Conservation (phyloP, 495 filamentous ascomycete species). For the Talaromyces trachyspermus region DNA sequence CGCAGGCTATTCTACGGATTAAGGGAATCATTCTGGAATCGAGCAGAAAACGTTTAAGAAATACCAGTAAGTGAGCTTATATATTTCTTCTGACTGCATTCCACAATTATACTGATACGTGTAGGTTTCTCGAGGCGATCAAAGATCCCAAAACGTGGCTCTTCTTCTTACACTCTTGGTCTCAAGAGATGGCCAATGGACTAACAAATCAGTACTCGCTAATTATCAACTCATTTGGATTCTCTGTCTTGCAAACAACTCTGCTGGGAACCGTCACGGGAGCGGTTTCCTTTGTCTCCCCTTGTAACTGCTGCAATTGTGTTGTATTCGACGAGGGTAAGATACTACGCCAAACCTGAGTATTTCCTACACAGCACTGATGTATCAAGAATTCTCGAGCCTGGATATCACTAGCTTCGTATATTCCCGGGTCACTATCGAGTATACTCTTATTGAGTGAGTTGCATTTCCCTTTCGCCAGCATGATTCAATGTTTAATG, state of each 20-base stretch:
- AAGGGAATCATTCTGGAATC: conserved; percentile 50
- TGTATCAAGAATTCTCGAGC: conserved; percentile 24
- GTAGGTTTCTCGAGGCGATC: conserved; percentile 23
- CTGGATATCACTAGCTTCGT: conserved; percentile 28
- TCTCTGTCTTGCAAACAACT: conserved; percentile 31
- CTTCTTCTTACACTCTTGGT: conserved; percentile 34
- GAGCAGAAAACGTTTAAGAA: conserved; percentile 50
- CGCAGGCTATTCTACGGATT: conserved; percentile 47
- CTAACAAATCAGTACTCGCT: conserved; percentile 36
- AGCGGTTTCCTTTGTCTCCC: conserved; percentile 26
- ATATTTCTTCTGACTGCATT: background rate
- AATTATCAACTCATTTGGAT: conserved; percentile 37
- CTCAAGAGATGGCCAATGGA: conserved; percentile 37
- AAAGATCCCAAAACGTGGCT: conserved; percentile 22
- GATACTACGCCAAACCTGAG: background rate
- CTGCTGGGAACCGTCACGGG: conserved; percentile 27
- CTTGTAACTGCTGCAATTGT: conserved; percentile 21
- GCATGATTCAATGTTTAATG: background rate
- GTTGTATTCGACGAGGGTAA: conserved; percentile 22
- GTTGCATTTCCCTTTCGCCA: background rate
- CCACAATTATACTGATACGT: background rate
- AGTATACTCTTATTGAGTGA: conserved; percentile 24
- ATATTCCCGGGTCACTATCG: conserved; percentile 23
- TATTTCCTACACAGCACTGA: background rate
- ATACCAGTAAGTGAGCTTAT: conserved; percentile 30